phyloP scores from a whole-genome alignment of 2,329 filamentous ascomycete species.

The Hymenoscyphus linearis region DNA sequence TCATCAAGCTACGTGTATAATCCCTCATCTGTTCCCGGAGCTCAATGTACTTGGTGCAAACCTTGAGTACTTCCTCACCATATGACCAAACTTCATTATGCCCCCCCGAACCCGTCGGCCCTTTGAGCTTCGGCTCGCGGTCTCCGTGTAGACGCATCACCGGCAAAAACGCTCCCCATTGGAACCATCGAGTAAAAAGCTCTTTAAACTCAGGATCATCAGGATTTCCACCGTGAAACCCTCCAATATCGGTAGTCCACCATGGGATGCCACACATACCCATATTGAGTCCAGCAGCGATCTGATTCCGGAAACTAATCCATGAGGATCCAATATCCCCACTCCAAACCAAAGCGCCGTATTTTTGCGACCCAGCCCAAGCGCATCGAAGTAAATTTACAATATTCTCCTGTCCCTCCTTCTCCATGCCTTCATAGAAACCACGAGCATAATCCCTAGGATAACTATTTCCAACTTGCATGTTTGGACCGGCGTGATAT shows the following conservation, averaged over 20 bases:
- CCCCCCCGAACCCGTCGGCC: conserved; percentile 37
- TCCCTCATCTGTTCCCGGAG: conserved; percentile 53
- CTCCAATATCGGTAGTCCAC: conserved; percentile 69
- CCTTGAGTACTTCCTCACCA: conserved; percentile 52
- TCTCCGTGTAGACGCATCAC: conserved; percentile 65
- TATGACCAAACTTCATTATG: conserved; percentile 64
- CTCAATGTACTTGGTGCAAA: conserved; percentile 53
- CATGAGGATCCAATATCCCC: conserved; percentile 63
- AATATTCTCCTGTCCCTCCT: conserved; percentile 48
- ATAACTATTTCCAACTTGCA: conserved; percentile 55
- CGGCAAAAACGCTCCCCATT: conserved; percentile 62
- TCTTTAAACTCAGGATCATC: conserved; percentile 52
- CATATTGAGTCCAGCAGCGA: conserved; percentile 61
- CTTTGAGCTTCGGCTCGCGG: conserved; percentile 48
- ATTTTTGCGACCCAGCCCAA: conserved; percentile 56
- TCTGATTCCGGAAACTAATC: conserved; percentile 52
- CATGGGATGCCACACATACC: conserved; percentile 58
- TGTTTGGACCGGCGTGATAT: conserved; percentile 49
- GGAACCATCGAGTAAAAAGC: conserved; percentile 63
- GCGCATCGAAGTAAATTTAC: conserved; percentile 55
- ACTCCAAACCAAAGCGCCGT: conserved; percentile 60
- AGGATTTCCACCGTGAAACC: conserved; percentile 61
- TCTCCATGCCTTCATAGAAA: conserved; percentile 54
- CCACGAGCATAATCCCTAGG: conserved; percentile 52
- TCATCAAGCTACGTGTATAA: conserved; percentile 55